Base-by-base conservation (phyloP, 2,329 filamentous ascomycete genomes). In the Diaporthe destruens region DNA sequence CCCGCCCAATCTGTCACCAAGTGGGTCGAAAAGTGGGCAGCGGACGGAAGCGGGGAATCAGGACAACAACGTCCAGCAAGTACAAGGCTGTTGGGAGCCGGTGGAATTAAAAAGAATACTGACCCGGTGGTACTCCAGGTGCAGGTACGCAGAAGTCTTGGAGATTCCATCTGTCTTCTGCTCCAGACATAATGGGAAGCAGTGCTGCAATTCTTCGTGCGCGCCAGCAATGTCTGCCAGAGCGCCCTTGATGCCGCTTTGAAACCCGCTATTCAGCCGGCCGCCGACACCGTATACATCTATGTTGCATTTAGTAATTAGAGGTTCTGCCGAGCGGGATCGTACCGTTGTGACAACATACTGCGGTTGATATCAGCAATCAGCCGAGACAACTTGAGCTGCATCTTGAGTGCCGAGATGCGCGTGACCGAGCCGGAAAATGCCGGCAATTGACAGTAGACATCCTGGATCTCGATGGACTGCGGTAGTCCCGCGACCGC, bases 401-500 rank as follows among this genome's bases (percentile, higher is more conserved):
- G 79, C 81, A 82, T 82, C 1, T 78, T 74, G 23, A 82, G 70
- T 0, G 80, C 79, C 2, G 78, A 76, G 0, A 75, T 76, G 3
- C 80, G 72, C 9, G 80, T 77, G 0, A 72, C 29, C 0, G 78
- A 79, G 1, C 79, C 81, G 0, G 74, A 74, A 20, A 80, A 82
- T 2, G 76, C 76, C 0, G 81, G 81, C 1, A 82, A 75, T 39
- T 82, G 80, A 0, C 85, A 84, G 11, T 84, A 81, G 0, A 90
- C 83, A 54, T 89, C 85, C 23, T 87, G 83, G 44, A 88, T 86
- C 25, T 81, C 80, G 2, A 89, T 80, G 0, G 85, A 84, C 57
- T 85, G 82, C 0, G 87, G 87, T 0, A 87, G 74, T 0, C 87
- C 87, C 83, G 88, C 87, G 1, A 88, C 75, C 0, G 86, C 86